Conservation (phyloP, 192 early-diverging fungal genomes). For the Backusella mclennaniae region DNA sequence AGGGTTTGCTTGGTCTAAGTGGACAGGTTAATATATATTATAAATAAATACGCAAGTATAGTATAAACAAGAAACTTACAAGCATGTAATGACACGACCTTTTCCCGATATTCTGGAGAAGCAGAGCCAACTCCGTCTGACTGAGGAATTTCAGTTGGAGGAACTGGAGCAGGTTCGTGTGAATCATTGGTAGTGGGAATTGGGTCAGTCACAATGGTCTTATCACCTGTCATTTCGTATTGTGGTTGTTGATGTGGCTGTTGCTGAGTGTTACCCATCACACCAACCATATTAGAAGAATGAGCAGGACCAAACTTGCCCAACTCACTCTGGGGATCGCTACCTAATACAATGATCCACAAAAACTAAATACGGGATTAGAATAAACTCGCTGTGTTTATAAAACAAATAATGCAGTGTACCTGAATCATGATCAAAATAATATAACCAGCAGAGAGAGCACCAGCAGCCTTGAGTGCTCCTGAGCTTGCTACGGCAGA, state of each 20-base stretch:
- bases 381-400: background rate
- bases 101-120: background rate
- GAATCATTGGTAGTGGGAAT: background rate
- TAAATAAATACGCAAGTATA: background rate
- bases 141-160: background rate
- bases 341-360: conserved; percentile 69
- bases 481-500: background rate
- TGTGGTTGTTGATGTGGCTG: background rate
- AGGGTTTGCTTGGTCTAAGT: conserved; percentile 76
- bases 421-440: conserved; percentile 35
- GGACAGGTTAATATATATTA: background rate
- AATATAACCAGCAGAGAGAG: conserved; percentile 24
- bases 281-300: conserved; percentile 18
- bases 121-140: background rate
- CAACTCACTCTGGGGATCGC: conserved; percentile 34
- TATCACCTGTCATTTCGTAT: conserved; percentile 11
- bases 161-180: background rate
- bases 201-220: conserved; percentile 7
- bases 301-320: background rate
- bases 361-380: conserved; percentile 40
- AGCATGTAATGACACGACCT: background rate
- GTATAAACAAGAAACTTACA: conserved; percentile 10
- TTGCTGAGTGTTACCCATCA: conserved; percentile 29
- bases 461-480: background rate
- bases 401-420: background rate